These are phyloP conservation scores for Fremontodendron californicum DNA, from an alignment of 345 rosid species.

Conservation along the genomic window DNA sequence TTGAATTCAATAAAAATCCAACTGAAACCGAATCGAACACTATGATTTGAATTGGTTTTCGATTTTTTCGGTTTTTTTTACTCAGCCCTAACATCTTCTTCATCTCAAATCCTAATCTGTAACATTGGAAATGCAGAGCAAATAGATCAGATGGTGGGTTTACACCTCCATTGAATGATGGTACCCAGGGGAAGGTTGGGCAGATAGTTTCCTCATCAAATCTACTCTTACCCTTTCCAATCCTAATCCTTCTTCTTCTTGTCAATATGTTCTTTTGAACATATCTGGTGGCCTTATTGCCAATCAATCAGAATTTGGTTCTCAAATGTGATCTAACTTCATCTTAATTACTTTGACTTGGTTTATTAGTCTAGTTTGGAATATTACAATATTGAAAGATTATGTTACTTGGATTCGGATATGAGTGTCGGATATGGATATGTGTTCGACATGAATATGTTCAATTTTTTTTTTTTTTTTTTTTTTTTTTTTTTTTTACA, in stretches of 20 bases:
- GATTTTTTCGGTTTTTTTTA: too few relatives aligned
- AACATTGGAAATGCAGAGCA: slow-evolving; percentile 29
- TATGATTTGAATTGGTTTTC: too few relatives aligned
- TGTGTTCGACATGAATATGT: too few relatives aligned
- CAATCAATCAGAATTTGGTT: not conserved
- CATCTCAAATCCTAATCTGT: not conserved
- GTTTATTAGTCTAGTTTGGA: not conserved
- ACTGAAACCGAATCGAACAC: too few relatives aligned
- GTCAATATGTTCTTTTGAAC: slow-evolving; percentile 22
- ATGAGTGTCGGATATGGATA: not conserved
- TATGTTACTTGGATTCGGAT: not conserved
- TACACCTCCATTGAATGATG: slow-evolving; percentile 23
- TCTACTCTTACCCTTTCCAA: slow-evolving; percentile 31
- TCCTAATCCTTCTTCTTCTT: slow-evolving; percentile 31
- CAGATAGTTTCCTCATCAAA: slow-evolving; percentile 47
- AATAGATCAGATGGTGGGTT: slow-evolving; percentile 23
- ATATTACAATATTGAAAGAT: not conserved
- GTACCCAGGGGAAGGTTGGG: slow-evolving; percentile 23
- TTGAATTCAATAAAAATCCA: too few relatives aligned
- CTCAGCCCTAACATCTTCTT: too few relatives aligned
- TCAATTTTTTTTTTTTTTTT: too few relatives aligned
- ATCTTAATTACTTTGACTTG: not conserved
- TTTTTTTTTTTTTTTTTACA: too few relatives aligned
- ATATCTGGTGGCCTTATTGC: not conserved
- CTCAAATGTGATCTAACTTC: not conserved